phyloP scores from a whole-genome alignment of 148 eudicot species.

The Chenopodium formosanum region DNA sequence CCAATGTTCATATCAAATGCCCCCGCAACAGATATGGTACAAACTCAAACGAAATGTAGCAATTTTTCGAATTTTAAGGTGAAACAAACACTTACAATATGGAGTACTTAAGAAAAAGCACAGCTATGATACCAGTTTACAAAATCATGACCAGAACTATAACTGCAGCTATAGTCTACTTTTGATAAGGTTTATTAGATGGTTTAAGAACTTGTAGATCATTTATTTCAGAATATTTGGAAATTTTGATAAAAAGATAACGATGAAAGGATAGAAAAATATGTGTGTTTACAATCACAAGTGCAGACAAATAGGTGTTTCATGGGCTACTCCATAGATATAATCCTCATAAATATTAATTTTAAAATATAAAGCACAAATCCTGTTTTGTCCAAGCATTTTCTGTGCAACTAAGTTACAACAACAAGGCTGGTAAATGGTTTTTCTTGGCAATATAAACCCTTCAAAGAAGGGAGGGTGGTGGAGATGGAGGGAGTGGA shows the following conservation, averaged over 20 bases:
- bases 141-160: not conserved
- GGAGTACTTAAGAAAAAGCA: not conserved
- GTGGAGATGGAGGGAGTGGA: slow-evolving; percentile 28
- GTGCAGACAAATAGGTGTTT: not conserved
- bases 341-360: not conserved
- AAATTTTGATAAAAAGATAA: not conserved
- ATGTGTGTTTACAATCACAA: no score
- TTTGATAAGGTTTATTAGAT: not conserved
- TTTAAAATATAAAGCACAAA: not conserved
- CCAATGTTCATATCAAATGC: no score
- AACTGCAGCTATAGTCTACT: not conserved
- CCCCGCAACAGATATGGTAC: not conserved
- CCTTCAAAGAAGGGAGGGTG: slow-evolving; percentile 15
- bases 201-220: not conserved
- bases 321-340: not conserved
- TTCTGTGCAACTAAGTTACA: not conserved
- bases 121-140: not conserved
- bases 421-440: not conserved
- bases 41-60: not conserved
- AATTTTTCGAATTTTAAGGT: not conserved
- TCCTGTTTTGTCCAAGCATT: not conserved
- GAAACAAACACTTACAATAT: not conserved
- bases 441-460: not conserved
- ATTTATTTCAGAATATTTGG: not conserved
- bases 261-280: not conserved